Percentiles rank a stretch among this genome's conserved stretches.
These are phyloP conservation scores for Helianthus tuberosus DNA, from an alignment of 129 eudicot genomes.

Conservation along the genomic window DNA sequence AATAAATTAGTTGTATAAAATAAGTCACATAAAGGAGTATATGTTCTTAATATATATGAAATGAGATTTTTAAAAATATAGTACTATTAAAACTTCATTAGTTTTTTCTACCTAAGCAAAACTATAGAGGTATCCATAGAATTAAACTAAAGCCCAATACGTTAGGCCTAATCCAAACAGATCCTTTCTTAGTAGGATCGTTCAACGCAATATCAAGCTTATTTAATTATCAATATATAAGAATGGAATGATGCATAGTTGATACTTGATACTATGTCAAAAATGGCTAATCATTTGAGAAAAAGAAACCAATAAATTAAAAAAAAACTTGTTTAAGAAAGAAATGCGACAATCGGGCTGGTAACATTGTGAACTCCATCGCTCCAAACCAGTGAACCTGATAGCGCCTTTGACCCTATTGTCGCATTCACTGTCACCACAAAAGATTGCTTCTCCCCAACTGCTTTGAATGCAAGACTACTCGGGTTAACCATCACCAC, in stretches of 20 bases:
- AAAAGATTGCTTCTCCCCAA: slow-evolving; percentile 48
- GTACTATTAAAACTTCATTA: no score
- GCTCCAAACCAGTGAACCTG: slow-evolving; percentile 63
- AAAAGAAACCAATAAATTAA: background rate
- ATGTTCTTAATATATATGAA: no score
- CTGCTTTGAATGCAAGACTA: slow-evolving; percentile 31
- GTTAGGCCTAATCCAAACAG: background rate
- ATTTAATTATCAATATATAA: no score
- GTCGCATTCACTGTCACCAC: slow-evolving; percentile 45
- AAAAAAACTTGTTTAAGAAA: background rate
- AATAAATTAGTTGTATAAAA: no score
- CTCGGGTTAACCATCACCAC: slow-evolving; percentile 41
- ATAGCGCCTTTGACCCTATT: slow-evolving; percentile 12
- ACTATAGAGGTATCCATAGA: background rate
- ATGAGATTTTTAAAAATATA: no score
- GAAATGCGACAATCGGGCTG: slow-evolving; percentile 59
- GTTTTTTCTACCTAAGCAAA: no score
- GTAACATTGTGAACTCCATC: slow-evolving; percentile 55
- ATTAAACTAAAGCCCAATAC: background rate
- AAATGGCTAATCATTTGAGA: no score
- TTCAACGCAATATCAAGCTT: no score
- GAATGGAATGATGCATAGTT: no score
- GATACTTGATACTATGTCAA: no score
- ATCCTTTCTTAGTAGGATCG: background rate
- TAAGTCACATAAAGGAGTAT: no score